Base-by-base conservation (phyloP, 1,139 yeast species). In the Saccharomyces hybrid region DNA sequence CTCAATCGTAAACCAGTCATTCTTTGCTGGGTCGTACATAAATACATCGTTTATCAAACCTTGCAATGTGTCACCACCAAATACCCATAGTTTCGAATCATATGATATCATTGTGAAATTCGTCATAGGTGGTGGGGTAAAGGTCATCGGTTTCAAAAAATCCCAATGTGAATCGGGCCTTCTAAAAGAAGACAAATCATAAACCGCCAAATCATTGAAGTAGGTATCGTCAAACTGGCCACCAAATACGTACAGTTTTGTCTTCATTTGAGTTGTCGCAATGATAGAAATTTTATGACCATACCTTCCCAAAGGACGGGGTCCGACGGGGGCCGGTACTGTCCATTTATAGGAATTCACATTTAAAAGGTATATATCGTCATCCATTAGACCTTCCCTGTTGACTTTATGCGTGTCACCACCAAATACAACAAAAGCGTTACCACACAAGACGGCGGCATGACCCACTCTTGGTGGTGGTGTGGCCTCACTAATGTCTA, bases 391-490 rank as follows among this genome's bases (percentile, higher is more conserved):
- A 2, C 90, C 93, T 32, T 77, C 77, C 57, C 81, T 81, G 62
- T 87, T 90, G 34, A 93, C 87, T 63, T 87, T 89, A 52, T 84
- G 88, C 1, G 98, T 93, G 68, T 93, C 99, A 64, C 99, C 99
- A 49, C 98, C 99, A 72, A 88, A 93, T 26, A 95, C 83, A 51
- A 93, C 90, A 66, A 86, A 93, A 0, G 99, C 99, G 67, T 91
- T 93, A 12, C 99, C 99, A 60, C 96, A 86, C 42, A 93, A 78
- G 19, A 93, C 88, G 2, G 95, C 81, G 1, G 97, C 89, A 71
- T 93, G 99, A 1, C 99, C 99, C 4, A 93, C 97, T 64, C 99
- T 82, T 31, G 99, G 97, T 19, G 96, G 93, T 1, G 97, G 97
- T 28, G 89, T 83, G 19, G 82, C 79, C 53, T 84, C 88, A 31